A percentile compares a stretch with the other conserved stretches of the same genome.
Conservation (phyloP, 495 filamentous ascomycete species). For the Annulohypoxylon moriforme region DNA sequence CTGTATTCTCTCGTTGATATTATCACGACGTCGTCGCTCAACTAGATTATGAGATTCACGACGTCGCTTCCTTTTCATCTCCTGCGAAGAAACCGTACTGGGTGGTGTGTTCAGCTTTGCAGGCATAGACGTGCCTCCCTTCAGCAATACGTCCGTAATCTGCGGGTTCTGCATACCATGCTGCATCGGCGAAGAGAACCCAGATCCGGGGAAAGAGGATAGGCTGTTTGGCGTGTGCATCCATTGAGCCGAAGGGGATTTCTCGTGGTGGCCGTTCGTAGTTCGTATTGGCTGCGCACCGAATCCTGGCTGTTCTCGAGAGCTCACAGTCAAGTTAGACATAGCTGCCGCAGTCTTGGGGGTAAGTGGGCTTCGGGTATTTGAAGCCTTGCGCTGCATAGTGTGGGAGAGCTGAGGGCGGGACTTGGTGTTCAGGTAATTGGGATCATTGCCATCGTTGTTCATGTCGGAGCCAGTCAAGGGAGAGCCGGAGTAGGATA, state of each 20-base stretch:
- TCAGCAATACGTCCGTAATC: slow-evolving; percentile 63
- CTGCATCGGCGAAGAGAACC: slow-evolving; percentile 75
- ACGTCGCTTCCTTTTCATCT: slow-evolving; percentile 89
- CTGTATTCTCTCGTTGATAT: slow-evolving; percentile 98
- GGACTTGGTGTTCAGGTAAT: slow-evolving; percentile 66
- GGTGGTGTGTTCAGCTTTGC: slow-evolving; percentile 60
- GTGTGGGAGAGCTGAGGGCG: slow-evolving; percentile 65
- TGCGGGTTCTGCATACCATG: slow-evolving; percentile 59
- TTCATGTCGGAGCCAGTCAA: slow-evolving; percentile 67
- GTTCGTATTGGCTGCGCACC: slow-evolving; percentile 80
- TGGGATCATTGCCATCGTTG: slow-evolving; percentile 60
- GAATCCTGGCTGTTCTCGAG: slow-evolving; percentile 61
- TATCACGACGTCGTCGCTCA: slow-evolving; percentile 92
- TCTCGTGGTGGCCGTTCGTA: slow-evolving; percentile 76
- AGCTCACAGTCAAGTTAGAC: slow-evolving; percentile 51
- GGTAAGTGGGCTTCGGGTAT: slow-evolving; percentile 79
- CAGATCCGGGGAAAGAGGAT: slow-evolving; percentile 83
- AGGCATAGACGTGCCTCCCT: slow-evolving; percentile 67
- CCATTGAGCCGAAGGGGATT: slow-evolving; percentile 85
- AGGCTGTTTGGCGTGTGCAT: slow-evolving; percentile 78
- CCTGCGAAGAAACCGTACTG: slow-evolving; percentile 75
- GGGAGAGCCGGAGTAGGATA: slow-evolving; percentile 63
- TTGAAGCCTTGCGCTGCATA: slow-evolving; percentile 77
- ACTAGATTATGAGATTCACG: slow-evolving; percentile 97
- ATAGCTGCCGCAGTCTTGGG: slow-evolving; percentile 70